Conservation (phyloP, 352 stramenopile species). For the Phytophthora niederhauseri region DNA sequence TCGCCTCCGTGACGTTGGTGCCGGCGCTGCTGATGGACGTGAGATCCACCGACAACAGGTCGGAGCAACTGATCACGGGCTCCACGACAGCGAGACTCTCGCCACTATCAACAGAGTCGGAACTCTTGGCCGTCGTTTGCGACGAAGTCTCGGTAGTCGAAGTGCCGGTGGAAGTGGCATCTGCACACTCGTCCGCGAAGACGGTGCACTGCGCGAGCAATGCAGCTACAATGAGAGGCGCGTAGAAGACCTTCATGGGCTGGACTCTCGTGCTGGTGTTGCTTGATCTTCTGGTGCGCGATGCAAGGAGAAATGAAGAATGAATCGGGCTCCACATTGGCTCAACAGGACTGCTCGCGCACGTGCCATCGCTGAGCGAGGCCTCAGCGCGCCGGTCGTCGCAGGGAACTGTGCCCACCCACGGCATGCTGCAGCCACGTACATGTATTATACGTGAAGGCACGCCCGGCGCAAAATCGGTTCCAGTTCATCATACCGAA, state of each 20-base stretch:
- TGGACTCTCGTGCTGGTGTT: background rate
- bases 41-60: conserved; percentile 30
- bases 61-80: conserved; percentile 29
- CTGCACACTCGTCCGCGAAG: conserved; percentile 23
- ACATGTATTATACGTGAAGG: no score
- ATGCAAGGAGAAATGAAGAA: background rate
- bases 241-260: conserved; percentile 19
- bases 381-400: no score
- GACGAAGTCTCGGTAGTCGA: conserved; percentile 10
- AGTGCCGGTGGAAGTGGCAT: conserved; percentile 10
- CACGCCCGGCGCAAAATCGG: background rate
- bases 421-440: no score
- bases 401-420: no score
- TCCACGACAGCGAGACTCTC: conserved; percentile 31
- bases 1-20: conserved; percentile 30
- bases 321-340: background rate
- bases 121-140: background rate
- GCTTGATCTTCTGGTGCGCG: background rate
- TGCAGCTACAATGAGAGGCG: background rate
- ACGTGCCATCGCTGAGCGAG: background rate
- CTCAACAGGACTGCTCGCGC: background rate
- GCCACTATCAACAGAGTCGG: conserved; percentile 18
- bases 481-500: no score
- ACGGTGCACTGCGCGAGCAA: conserved; percentile 9
- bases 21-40: conserved; percentile 26